Evolutionary conservation across 345 rosid species (phyloP), one percentile per base, ranked within the genome.

Genomic region (Eucalyptus pumila): DNA sequence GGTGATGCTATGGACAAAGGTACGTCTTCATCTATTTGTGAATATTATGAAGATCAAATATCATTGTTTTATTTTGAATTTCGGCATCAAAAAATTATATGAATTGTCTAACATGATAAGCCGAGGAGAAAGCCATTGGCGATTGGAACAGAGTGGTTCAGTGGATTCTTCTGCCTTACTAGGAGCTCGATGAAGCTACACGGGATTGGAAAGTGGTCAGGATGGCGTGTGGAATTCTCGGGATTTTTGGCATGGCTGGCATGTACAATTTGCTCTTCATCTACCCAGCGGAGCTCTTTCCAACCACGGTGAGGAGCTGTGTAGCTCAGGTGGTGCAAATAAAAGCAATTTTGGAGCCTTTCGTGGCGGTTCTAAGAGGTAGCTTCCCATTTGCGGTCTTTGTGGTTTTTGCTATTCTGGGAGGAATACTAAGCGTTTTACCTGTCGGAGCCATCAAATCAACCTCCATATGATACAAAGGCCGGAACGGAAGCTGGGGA

Each of bases 171-270:
- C 89, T 96, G 99, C 88, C 67, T 96, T 7, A 16, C 49, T 5
- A 99, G 96, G 16, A 86, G 93, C 87, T 17, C 92, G 24, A 89
- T 93, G 52, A 92, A 93, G 27, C 86, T 67, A 12, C 88, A 21
- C 1, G 98, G 96, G 47, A 87, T 89, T 96, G 98, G 98, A 95
- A 97, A 86, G 88, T 89, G 5, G 90, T 92, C 50, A 95, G 95
- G 85, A 94, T 95, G 98, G 92, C 89, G 34, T 94, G 98, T 52
- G 99, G 97, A 62, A 69, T 97, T 40, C 87, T 96, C 52, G 99
- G 99, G 40, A 96, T 97, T 51, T 97, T 96, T 24, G 98, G 99
- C 6, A 93, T 94, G 97, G 97, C 99, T 0, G 99, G 99, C 44
- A 97, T 97, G 7, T 96, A 95, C 47, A 97, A 97, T 90, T 90